Evolutionary conservation across 2,329 filamentous ascomycete genomes (phyloP).

Genomic region (Claviceps africana): DNA sequence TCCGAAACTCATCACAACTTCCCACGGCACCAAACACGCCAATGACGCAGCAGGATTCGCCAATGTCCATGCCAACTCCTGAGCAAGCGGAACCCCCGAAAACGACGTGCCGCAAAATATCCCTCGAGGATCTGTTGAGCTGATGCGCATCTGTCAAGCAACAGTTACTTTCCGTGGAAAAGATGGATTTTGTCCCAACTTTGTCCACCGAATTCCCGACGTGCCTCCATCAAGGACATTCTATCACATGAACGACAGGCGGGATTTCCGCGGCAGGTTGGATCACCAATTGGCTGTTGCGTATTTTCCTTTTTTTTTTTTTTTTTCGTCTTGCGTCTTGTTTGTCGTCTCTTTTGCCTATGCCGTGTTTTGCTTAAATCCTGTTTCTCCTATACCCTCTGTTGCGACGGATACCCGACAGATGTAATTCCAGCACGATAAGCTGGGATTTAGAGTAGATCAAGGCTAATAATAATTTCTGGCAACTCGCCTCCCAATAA

Average conservation of each 20-base stretch:
- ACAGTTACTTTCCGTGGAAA: too few species aligned
- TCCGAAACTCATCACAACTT: background rate
- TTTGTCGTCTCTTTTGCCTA: background rate
- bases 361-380: too few species aligned
- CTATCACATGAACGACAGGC: too few species aligned
- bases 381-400: too few species aligned
- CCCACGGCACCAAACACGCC: conserved; percentile 1
- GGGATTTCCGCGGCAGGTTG: background rate
- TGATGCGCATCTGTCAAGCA: background rate
- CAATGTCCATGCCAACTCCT: background rate
- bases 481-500: background rate
- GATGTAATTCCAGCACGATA: too few species aligned
- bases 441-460: background rate
- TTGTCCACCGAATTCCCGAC: too few species aligned
- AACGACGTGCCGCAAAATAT: background rate
- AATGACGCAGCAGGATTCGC: background rate
- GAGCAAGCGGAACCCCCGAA: background rate
- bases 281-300: background rate
- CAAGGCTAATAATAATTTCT: background rate
- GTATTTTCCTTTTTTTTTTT: background rate
- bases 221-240: too few species aligned
- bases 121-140: background rate
- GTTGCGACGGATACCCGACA: background rate
- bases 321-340: background rate
- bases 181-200: background rate